Evolutionary conservation across 306 rosid genomes (phyloP).

Genomic region (Dalbergia cochinchinensis): DNA sequence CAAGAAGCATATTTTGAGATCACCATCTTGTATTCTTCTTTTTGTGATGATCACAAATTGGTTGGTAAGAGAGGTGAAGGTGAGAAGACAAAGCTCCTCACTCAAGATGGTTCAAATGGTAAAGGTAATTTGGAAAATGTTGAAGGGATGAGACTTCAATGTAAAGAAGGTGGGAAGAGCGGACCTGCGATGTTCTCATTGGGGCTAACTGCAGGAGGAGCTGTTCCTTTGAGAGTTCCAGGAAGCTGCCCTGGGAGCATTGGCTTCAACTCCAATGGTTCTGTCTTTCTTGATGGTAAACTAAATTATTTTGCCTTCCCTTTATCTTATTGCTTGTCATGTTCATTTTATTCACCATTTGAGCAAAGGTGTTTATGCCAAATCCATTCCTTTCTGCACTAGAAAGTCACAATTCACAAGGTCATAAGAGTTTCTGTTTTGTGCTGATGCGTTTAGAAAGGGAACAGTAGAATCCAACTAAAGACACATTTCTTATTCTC

Average conservation of each 20-base stretch:
- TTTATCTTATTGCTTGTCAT: slow-evolving; percentile 15
- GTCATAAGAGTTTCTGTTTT: slow-evolving; percentile 19
- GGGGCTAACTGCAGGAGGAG: slow-evolving; percentile 74
- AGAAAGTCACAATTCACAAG: slow-evolving; percentile 23
- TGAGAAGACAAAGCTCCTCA: slow-evolving; percentile 75
- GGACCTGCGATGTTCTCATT: slow-evolving; percentile 66
- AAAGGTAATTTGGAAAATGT: slow-evolving; percentile 47
- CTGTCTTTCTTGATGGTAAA: slow-evolving; percentile 88
- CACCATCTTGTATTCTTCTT: slow-evolving; percentile 58
- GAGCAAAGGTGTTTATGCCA: not conserved
- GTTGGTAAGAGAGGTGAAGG: slow-evolving; percentile 63
- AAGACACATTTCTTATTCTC: slow-evolving; percentile 31
- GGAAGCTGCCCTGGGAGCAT: slow-evolving; percentile 85
- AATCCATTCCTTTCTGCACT: slow-evolving; percentile 8
- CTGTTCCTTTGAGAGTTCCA: slow-evolving; percentile 66
- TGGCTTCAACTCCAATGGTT: slow-evolving; percentile 88
- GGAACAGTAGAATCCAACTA: slow-evolving; percentile 30
- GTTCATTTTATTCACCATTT: slow-evolving; percentile 33
- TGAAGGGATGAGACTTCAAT: slow-evolving; percentile 60
- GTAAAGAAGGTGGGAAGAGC: slow-evolving; percentile 51
- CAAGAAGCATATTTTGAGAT: slow-evolving; percentile 96
- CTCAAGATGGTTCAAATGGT: slow-evolving; percentile 54
- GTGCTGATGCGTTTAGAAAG: slow-evolving; percentile 34
- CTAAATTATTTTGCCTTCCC: slow-evolving; percentile 11
- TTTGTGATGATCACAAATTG: slow-evolving; percentile 42